Evolutionary conservation across 2,329 filamentous ascomycete species (phyloP).

Genomic region (Aureobasidium sp.): DNA sequence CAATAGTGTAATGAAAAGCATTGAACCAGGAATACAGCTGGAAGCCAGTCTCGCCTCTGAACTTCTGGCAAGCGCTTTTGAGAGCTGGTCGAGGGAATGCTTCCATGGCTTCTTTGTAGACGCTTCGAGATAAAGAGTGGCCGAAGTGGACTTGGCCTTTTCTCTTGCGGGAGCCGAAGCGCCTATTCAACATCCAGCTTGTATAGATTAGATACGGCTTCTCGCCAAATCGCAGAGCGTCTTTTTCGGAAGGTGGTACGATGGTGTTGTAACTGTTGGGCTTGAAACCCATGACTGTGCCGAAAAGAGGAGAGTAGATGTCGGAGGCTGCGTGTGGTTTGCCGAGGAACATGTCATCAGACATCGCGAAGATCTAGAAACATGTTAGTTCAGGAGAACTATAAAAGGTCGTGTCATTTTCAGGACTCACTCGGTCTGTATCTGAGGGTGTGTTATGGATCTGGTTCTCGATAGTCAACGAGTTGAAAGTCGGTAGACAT

Average conservation of each 20-base stretch:
- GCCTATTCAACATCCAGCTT: slow-evolving; percentile 48
- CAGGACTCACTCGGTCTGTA: slow-evolving; percentile 38
- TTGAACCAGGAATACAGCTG: slow-evolving; percentile 51
- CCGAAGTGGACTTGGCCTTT: slow-evolving; percentile 50
- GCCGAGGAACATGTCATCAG: slow-evolving; percentile 51
- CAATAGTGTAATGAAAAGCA: slow-evolving; percentile 50
- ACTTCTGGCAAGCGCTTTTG: slow-evolving; percentile 45
- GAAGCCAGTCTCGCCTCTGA: slow-evolving; percentile 47
- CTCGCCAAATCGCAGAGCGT: slow-evolving; percentile 45
- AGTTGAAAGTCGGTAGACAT: slow-evolving; percentile 52
- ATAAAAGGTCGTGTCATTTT: too few species aligned
- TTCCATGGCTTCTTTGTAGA: slow-evolving; percentile 45
- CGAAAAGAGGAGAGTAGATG: slow-evolving; percentile 50
- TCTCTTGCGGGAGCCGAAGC: slow-evolving; percentile 49
- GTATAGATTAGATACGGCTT: slow-evolving; percentile 52
- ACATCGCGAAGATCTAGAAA: slow-evolving; percentile 45
- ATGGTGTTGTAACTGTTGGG: slow-evolving; percentile 46
- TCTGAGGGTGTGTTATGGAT: slow-evolving; percentile 48
- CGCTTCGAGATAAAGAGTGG: slow-evolving; percentile 45
- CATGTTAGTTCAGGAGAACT: too few species aligned
- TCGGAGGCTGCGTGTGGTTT: slow-evolving; percentile 48
- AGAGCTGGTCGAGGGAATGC: slow-evolving; percentile 47
- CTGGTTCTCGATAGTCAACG: slow-evolving; percentile 49
- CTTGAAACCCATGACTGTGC: slow-evolving; percentile 49
- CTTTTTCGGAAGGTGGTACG: slow-evolving; percentile 37